Evolutionary conservation across 495 filamentous ascomycete genomes (phyloP), one percentile per base, ranked within the genome.

Genomic region (Cairneyella variabilis): DNA sequence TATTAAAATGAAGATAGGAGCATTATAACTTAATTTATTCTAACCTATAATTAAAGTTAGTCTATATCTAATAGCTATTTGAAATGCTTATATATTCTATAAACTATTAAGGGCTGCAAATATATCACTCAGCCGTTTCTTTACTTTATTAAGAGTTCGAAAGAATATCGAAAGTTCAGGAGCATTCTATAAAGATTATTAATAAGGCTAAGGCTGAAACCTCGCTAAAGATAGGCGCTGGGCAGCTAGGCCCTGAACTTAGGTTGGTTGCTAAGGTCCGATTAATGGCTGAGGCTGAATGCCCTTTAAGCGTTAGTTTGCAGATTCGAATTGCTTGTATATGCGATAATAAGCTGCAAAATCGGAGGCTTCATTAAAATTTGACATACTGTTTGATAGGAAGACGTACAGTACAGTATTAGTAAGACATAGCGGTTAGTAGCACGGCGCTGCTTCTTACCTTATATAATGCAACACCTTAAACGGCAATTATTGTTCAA

Each of bases 51-150:
- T 26, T 54, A 20, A 48, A 54, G 27, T 54, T 48, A 54, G 51
- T 47, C 42, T 47, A 54, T 37, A 26, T 48, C 28, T 32, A 17
- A 37, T 23, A 47, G 43, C 22, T 37, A 25, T 26, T 47, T 39
- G 42, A 41, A 54, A 54, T 46, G 32, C 43, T 48, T 42, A 54
- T 26, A 40, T 47, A 46, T 9, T 53, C 21, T 53, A 17, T 16
- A 53, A 32, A 53, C 1, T 14, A 32, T 46, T 45, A 25, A 53
- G 39, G 18, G 25, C 21, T 10, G 25, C 16, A 48, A 1, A 46
- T 47, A 54, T 37, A 14, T 48, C 27, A 27, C 48, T 42, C 2
- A 23, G 18, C 1, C 51, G 26, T 54, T 48, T 46, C 34, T 54
- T 54, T n/a, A 54, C 20, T 7, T 47, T 26, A 16, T 54, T 22